Evolutionary conservation across 257 asterid genomes (phyloP), one percentile per base, ranked within the genome.

Genomic region (Capsicum chinense): DNA sequence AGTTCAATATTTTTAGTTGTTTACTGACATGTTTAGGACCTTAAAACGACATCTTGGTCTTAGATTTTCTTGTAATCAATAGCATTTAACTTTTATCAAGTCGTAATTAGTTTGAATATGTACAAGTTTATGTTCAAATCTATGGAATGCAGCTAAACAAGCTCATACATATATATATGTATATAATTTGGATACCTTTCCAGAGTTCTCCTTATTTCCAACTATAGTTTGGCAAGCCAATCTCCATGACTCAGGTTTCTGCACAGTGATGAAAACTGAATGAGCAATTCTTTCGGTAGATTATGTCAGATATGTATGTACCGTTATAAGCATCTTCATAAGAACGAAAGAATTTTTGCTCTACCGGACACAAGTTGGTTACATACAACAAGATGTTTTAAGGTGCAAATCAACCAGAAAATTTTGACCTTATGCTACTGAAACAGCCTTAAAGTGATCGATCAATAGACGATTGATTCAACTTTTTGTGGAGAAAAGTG

Each of bases 211-310:
- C 87, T 95, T 95, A 71, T 95, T 92, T 86, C 99, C 98, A 21
- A 94, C 99, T 79, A 95, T 95, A 52, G 98, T 94, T 92, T 94
- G 98, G 93, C 98, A 95, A 63, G 99, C 98, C 87, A 95, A 88
- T 84, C 97, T 94, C 99, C 99, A 95, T 39, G 98, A 89, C 80
- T 95, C 97, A 1, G 98, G 98, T 83, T 95, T 95, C 98, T 95
- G 93, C 64, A 87, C 60, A 60, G 17, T 54, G 12, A 56, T 59
- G 67, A 79, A 70, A 60, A n/a, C 47, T 39, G 48, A 35, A 78
- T 68, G 66, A 54, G 67, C 39, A 79, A 17, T 13, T 42, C 42
- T 80, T 78, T 37, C n/a, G 8, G 21, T 54, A 50, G 19, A 37
- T 26, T 15, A 78, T 21, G 44, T 5, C 35, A 13, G 69, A 47